Base-by-base conservation (phyloP, 345 rosid species). In the Arabidopsis thaliana region DNA sequence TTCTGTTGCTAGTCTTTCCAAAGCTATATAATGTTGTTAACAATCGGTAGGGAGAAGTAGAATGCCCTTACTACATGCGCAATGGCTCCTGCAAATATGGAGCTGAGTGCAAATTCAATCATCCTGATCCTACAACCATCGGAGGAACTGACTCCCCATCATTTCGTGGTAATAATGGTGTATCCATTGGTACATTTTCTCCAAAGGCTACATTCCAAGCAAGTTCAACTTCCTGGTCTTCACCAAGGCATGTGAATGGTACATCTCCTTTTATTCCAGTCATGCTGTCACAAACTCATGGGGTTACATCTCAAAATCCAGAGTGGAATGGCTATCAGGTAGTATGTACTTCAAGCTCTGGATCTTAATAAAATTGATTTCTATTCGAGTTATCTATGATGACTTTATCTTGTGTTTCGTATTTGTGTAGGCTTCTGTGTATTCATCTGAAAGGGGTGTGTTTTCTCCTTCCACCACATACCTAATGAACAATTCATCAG, bases 261-360 rank as follows among this genome's bases (percentile, higher is more conserved):
- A 58, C 80, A 40, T 40, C 84, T 52, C 75, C 95, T 38, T 89
- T 75, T 79, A 51, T 85, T 75, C 97, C 92, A 56, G 52, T 78
- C 67, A 75, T 87, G 86, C 83, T 82, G 77, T 69, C 91, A 45
- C 90, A 90, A 67, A 72, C 81, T 62, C 93, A 79, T 78, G 89
- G 76, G 52, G 79, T 85, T 87, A 73, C 86, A 28, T 71, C 93
- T 34, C 89, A 82, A 75, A 83, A 60, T 74, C 51, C 87, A 3
- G 93, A 86, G 41, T 95, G 99, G 97, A 91, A 87, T 77, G 93
- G 93, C 55, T 90, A 87, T 85, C 97, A 90, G 91, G 99, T 90
- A 79, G 87, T n/a, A 20, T 33, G 33, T 52, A 65, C 55, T 48
- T 36, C 49, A 10, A 10, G 30, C 28, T 13, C 12, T 50, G 23